Base-by-base conservation (phyloP, 225 moss, liverwort and hornwort species). In the Polytrichum formosum region DNA sequence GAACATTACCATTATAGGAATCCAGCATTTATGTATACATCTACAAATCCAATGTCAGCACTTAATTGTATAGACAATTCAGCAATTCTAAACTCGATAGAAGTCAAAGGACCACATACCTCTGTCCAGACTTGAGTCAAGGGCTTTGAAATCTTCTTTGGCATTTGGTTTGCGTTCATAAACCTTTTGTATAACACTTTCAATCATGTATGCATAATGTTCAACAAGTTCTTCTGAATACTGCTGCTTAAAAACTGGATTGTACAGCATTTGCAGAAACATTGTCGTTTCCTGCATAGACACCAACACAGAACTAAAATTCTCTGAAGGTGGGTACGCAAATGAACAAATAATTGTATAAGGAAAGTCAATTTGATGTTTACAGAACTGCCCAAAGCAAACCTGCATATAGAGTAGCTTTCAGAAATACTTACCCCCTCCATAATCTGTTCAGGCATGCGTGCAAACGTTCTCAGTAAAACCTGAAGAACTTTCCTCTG, bases 191-290 rank as follows among this genome's bases (percentile, higher is more conserved):
- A 82, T 78, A 72, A 88, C 82, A 58, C 84, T 89, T 67, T 83
- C 81, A 65, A 96, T 85, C 87, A 90, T 87, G 53, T 67, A 73
- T 65, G 74, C 76, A 80, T 98, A 98, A 77, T 98, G 78, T 61
- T 76, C 79, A 83, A 94, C 89, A 71, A 98, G 78, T 72, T 94
- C 97, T 76, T 88, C 84, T 23, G 94, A 92, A 73, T 91, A 98
- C 5, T 78, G 76, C 76, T 90, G 84, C 74, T 92, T 98, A 66
- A 98, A 98, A 23, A 58, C 67, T 69, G 82, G 86, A 71, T 91
- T 78, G 29, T 98, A 98, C 54, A 98, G 94, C 97, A 98, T 98
- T 77, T 92, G 97, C 83, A 98, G 74, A 82, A 91, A 91, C 54
- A 91, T 75, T 16, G 97, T 98, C 55, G 94, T 98, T 77, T 92